phyloP scores from a whole-genome alignment of 352 stramenopile species.

The Globisporangium yorkense region DNA sequence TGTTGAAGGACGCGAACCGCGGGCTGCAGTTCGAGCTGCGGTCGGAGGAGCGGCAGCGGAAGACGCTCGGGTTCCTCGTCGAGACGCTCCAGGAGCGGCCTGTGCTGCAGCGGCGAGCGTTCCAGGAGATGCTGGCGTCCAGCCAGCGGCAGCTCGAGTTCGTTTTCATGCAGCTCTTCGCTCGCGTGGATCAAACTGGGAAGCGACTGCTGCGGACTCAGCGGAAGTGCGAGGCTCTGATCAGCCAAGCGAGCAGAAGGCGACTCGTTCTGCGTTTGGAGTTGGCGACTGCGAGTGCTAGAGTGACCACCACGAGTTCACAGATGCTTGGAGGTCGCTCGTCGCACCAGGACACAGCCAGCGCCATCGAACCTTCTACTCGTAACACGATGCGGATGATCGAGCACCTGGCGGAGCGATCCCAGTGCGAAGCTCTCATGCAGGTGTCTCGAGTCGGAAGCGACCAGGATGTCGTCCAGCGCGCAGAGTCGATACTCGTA shows the following conservation, averaged over 20 bases:
- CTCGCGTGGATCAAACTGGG: not conserved
- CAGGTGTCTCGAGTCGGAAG: not conserved
- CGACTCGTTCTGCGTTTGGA: not conserved
- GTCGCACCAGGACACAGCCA: not conserved
- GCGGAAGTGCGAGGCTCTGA: slow-evolving; percentile 1
- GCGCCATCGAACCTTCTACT: not conserved
- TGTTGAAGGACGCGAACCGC: slow-evolving; percentile 11
- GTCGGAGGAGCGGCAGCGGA: slow-evolving; percentile 12
- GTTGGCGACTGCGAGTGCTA: not conserved
- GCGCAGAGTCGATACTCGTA: not conserved
- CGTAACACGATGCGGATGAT: slow-evolving; percentile 3
- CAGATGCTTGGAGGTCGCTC: not conserved
- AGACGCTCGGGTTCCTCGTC: slow-evolving; percentile 21
- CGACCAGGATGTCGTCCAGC: not conserved
- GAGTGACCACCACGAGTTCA: too few species aligned
- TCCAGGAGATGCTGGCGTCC: slow-evolving; percentile 33
- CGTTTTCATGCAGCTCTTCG: slow-evolving; percentile 20
- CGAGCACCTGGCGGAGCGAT: not conserved
- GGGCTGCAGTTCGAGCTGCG: slow-evolving; percentile 11
- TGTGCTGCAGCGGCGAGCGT: slow-evolving; percentile 27
- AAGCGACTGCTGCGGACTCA: slow-evolving; percentile 10
- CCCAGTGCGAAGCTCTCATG: not conserved
- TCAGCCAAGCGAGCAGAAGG: not conserved
- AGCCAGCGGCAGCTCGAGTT: slow-evolving; percentile 28
- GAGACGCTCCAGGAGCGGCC: slow-evolving; percentile 39